Conservation (phyloP, 257 asterid genomes). For the Rehmannia glutinosa region DNA sequence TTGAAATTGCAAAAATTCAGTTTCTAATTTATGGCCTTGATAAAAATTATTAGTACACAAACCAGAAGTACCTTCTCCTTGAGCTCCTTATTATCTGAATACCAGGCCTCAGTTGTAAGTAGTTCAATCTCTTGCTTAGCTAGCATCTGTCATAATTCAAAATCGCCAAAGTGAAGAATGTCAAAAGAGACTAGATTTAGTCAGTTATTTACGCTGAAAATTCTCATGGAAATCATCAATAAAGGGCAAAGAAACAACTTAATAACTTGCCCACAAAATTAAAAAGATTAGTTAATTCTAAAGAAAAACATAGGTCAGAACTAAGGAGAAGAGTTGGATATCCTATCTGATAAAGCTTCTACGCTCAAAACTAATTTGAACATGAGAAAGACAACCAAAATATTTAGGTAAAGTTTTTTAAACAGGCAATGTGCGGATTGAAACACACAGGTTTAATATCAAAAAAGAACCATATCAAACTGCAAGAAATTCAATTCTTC, state of each 20-base stretch:
- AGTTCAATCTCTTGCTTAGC: conserved; percentile 71
- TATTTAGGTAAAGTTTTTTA: neutral
- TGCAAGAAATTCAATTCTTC: too few relatives aligned
- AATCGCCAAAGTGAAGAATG: conserved; percentile 9
- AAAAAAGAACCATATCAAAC: too few relatives aligned
- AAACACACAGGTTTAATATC: too few relatives aligned
- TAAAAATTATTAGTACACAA: neutral
- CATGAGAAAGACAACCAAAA: neutral
- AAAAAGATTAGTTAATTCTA: too few relatives aligned
- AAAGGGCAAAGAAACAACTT: neutral
- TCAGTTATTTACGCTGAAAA: too few relatives aligned
- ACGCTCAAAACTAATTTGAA: neutral
- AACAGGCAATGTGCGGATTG: too few relatives aligned
- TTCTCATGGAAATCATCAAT: neutral
- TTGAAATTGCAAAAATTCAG: too few relatives aligned
- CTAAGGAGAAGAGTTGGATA: too few relatives aligned
- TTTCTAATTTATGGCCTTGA: too few relatives aligned
- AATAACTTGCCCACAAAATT: too few relatives aligned
- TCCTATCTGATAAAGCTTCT: neutral
- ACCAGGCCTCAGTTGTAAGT: conserved; percentile 89
- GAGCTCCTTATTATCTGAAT: conserved; percentile 58
- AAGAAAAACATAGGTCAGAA: too few relatives aligned
- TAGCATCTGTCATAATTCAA: conserved; percentile 41
- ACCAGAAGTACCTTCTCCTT: conserved; percentile 51
- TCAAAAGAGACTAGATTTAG: too few relatives aligned